These are phyloP conservation scores for Serendipita sp. DNA, from an alignment of 768 basidiomycete species.

Conservation along the genomic window DNA sequence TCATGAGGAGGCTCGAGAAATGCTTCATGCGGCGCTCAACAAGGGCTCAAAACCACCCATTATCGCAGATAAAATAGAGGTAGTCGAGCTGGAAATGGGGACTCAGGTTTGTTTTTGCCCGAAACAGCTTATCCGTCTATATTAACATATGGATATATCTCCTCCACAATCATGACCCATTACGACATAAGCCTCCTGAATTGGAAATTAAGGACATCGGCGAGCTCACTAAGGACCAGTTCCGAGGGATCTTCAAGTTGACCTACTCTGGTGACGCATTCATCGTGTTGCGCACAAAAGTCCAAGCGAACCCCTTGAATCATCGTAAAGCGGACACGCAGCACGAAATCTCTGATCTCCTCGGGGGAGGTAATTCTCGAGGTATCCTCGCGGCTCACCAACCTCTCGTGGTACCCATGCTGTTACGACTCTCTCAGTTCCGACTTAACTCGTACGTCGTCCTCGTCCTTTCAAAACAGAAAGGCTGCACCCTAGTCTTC, in stretches of 20 bases:
- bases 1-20: slow-evolving; percentile 87
- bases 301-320: slow-evolving; percentile 44
- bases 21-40: slow-evolving; percentile 93
- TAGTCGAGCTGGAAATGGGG: slow-evolving; percentile 98
- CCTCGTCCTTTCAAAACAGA: slow-evolving; percentile 91
- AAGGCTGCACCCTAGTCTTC: slow-evolving; percentile 97
- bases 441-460: slow-evolving; percentile 91
- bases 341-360: slow-evolving; percentile 57
- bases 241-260: slow-evolving; percentile 89
- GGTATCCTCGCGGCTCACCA: slow-evolving; percentile 91
- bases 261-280: slow-evolving; percentile 92
- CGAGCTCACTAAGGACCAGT: slow-evolving; percentile 87
- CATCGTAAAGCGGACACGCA: background rate
- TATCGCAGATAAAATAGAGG: slow-evolving; percentile 94
- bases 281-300: slow-evolving; percentile 73
- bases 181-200: slow-evolving; percentile 62
- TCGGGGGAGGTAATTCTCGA: slow-evolving; percentile 36
- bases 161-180: background rate
- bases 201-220: slow-evolving; percentile 96
- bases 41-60: slow-evolving; percentile 96
- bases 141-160: slow-evolving; percentile 11
- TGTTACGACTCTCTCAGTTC: slow-evolving; percentile 89
- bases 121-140: too few species aligned
- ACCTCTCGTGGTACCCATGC: slow-evolving; percentile 95
- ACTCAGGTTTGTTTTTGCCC: slow-evolving; percentile 45